Percentiles rank a stretch among this genome's conserved stretches.
These are phyloP conservation scores for Microbotryum silenes-acaulis DNA, from an alignment of 1,284 basidiomycete genomes.

Conservation along the genomic window DNA sequence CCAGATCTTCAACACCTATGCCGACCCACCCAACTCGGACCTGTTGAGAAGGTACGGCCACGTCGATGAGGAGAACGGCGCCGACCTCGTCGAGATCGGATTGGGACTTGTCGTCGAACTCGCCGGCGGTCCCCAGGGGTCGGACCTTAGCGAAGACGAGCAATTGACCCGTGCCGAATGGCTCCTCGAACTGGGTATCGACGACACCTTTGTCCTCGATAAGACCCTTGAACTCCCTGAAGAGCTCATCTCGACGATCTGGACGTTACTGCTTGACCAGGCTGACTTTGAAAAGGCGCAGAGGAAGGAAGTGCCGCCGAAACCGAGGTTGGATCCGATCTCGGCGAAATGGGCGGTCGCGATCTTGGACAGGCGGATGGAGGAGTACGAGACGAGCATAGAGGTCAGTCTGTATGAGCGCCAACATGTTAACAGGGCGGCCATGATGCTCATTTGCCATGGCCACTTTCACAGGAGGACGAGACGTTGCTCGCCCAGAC, in stretches of 20 bases:
- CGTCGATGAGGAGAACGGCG: slow-evolving; percentile 81
- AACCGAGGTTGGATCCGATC: slow-evolving; percentile 53
- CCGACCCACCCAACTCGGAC: slow-evolving; percentile 88
- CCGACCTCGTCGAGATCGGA: slow-evolving; percentile 75
- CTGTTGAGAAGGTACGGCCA: slow-evolving; percentile 89
- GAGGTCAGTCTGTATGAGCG: slow-evolving; percentile 42
- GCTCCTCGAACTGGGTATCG: slow-evolving; percentile 82
- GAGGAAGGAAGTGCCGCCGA: slow-evolving; percentile 69
- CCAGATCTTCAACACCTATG: slow-evolving; percentile 93
- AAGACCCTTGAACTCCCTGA: slow-evolving; percentile 54
- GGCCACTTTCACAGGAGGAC: slow-evolving; percentile 47
- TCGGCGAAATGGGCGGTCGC: slow-evolving; percentile 38
- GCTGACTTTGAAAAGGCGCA: slow-evolving; percentile 59
- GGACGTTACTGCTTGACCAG: slow-evolving; percentile 56
- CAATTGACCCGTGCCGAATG: slow-evolving; percentile 65
- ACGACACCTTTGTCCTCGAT: slow-evolving; percentile 65
- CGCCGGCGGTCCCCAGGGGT: slow-evolving; percentile 39
- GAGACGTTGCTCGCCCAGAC: slow-evolving; percentile 43
- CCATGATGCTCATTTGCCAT: background rate
- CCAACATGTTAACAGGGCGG: slow-evolving; percentile 7
- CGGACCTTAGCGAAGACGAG: slow-evolving; percentile 30
- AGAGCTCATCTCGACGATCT: slow-evolving; percentile 61
- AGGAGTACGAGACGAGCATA: slow-evolving; percentile 53
- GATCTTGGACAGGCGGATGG: slow-evolving; percentile 50
- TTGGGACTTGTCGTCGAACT: slow-evolving; percentile 65